These are phyloP conservation scores for Gynochthodes officinalis DNA, from an alignment of 257 asterid genomes.

Conservation along the genomic window DNA sequence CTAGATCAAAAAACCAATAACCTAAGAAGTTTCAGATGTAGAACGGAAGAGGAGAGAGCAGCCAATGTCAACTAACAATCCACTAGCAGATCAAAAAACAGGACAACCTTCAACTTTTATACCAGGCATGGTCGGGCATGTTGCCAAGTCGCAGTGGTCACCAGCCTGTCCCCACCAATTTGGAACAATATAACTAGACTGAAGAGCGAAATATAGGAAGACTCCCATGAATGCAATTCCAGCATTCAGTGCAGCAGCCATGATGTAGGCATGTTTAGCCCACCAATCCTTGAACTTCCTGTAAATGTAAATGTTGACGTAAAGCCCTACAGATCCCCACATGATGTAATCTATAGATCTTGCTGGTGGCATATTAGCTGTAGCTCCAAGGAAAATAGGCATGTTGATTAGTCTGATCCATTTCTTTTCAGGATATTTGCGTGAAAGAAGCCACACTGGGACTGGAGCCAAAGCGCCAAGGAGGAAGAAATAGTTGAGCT, in stretches of 20 bases:
- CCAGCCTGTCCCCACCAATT: constrained; percentile 67
- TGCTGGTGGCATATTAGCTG: constrained; percentile 52
- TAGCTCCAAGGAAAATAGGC: constrained; percentile 52
- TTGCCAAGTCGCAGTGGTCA: constrained; percentile 62
- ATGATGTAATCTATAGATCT: constrained; percentile 47
- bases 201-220: constrained; percentile 48
- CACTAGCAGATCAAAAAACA: constrained; percentile 14
- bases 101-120: constrained; percentile 51
- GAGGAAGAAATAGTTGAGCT: constrained; percentile 61
- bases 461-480: constrained; percentile 53
- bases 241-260: constrained; percentile 61
- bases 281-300: constrained; percentile 62
- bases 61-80: too few relatives aligned
- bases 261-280: constrained; percentile 64
- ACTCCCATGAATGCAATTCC: constrained; percentile 79
- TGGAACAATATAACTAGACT: constrained; percentile 32
- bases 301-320: constrained; percentile 50
- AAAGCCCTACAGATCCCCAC: constrained; percentile 57
- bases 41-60: too few relatives aligned
- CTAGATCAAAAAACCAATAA: too few relatives aligned
- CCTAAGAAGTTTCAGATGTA: too few relatives aligned
- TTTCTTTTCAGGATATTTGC: constrained; percentile 49
- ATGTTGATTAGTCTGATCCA: constrained; percentile 49
- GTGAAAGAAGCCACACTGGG: constrained; percentile 49
- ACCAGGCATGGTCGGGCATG: constrained; percentile 63